phyloP scores from a whole-genome alignment of 164 flowering plant genomes.

The Liriodendron chinense region DNA sequence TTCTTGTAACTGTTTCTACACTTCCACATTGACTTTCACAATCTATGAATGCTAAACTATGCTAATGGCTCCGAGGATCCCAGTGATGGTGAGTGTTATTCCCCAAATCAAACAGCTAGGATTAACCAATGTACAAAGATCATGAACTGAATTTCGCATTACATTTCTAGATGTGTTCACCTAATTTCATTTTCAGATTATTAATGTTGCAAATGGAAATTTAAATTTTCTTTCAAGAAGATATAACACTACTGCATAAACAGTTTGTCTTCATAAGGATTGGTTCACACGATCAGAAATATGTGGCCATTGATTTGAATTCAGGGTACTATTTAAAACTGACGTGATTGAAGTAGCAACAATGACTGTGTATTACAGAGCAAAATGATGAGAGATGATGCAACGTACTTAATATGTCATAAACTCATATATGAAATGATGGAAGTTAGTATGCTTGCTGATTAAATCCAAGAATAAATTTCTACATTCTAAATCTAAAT shows the following conservation, averaged over 20 bases:
- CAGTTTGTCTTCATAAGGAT: not conserved
- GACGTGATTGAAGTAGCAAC: no score
- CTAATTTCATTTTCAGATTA: not conserved
- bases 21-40: not conserved
- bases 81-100: not conserved
- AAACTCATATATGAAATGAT: no score
- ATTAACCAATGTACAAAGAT: not conserved
- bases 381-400: no score
- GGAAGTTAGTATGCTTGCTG: no score
- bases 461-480: no score
- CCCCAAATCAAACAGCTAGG: not conserved
- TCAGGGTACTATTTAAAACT: no score
- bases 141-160: no score
- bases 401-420: no score
- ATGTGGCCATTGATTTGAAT: no score
- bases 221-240: not conserved
- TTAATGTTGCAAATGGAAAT: not conserved
- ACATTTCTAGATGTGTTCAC: not conserved
- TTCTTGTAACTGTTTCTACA: not conserved
- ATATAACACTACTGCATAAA: not conserved
- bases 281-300: no score
- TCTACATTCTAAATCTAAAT: no score
- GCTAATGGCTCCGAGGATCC: not conserved
- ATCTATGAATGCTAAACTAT: not conserved
- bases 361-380: no score